Evolutionary conservation across 1,284 basidiomycete genomes (phyloP), one percentile per base, ranked within the genome.

Genomic region (Laetiporus sulphureus): DNA sequence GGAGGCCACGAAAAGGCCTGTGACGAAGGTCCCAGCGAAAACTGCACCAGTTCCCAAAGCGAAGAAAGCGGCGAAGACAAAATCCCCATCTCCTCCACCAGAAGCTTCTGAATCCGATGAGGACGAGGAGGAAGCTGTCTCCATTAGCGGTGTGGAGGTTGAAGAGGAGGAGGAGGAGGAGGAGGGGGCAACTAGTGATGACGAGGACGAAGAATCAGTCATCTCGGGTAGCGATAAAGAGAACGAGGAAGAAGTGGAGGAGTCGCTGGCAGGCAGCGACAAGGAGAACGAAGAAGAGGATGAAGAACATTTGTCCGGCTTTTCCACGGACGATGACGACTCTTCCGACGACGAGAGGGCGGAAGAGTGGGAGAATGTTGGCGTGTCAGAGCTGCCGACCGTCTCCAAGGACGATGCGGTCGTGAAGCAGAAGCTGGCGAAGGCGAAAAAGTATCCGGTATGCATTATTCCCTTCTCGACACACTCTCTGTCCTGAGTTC

Each of bases 361-460:
- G 37, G 75, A 76, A 5, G 71, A 72, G 16, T 61, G 64, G 33
- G 60, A 67, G 11, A 75, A 67, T 0, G 57, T 92, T 36, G 83
- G 92, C 51, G 65, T 90, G 18, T 64, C 61, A 13, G 81, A 75
- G 51, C 69, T 95, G 27, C 91, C 91, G 0, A 89, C 84, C 1
- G 69, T 92, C 33, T 83, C 86, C 21, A 92, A 91, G 58, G 90
- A 92, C 60, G 90, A 93, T 57, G 80, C 72, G 34, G 73, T 71
- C 1, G 85, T 95, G 18, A 80, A 85, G 61, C 72, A 76, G 53
- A 89, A 80, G 58, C 69, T 94, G n/a, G 86, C 84, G 55, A 85
- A 81, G 55, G 91, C 91, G 0, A 83, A 87, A 56, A 79, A 77
- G 56, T 75, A 84, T 61, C 79, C 77, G 49, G 91, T 91, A 53